phyloP scores from a whole-genome alignment of 805 yeast genomes.

The Lachancea mirantina region DNA sequence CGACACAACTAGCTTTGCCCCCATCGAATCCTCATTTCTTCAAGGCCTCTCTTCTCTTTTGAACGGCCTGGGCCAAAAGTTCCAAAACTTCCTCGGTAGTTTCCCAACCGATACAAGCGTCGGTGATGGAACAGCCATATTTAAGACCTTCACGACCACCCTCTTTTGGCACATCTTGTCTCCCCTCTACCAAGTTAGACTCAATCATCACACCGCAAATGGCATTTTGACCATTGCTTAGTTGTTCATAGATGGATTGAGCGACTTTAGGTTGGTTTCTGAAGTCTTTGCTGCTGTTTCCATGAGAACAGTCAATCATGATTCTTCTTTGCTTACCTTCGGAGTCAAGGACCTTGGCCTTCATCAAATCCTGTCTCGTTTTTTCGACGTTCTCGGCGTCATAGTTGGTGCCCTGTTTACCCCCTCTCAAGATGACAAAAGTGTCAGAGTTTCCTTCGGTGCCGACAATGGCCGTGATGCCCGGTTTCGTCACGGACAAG shows the following conservation, averaged over 20 bases:
- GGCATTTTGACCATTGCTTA: constrained; percentile 61
- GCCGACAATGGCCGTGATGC: constrained; percentile 91
- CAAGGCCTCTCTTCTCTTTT: constrained; percentile 53
- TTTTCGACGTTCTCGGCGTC: constrained; percentile 66
- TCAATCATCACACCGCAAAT: constrained; percentile 97
- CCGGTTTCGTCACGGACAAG: constrained; percentile 91
- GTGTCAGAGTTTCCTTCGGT: constrained; percentile 90
- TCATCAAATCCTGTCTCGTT: constrained; percentile 53
- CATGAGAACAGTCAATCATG: constrained; percentile 97
- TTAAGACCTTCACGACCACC: constrained; percentile 70
- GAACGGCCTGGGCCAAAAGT: constrained; percentile 71
- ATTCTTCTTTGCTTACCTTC: constrained; percentile 49
- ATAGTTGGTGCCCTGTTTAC: constrained; percentile 85
- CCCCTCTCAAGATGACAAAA: constrained; percentile 92
- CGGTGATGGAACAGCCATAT: constrained; percentile 96
- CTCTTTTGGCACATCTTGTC: constrained; percentile 80
- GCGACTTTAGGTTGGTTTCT: constrained; percentile 91
- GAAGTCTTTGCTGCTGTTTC: constrained; percentile 87
- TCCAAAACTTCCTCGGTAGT: constrained; percentile 67
- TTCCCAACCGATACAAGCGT: constrained; percentile 92
- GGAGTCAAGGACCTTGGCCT: constrained; percentile 42
- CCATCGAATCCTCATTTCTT: constrained; percentile 12
- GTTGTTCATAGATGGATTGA: constrained; percentile 66
- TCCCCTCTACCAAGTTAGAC: constrained; percentile 84
- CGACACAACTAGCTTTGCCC: neutral